These are phyloP conservation scores for Pleoardoris graminearum DNA, from an alignment of 2,329 filamentous ascomycete species.

Conservation along the genomic window DNA sequence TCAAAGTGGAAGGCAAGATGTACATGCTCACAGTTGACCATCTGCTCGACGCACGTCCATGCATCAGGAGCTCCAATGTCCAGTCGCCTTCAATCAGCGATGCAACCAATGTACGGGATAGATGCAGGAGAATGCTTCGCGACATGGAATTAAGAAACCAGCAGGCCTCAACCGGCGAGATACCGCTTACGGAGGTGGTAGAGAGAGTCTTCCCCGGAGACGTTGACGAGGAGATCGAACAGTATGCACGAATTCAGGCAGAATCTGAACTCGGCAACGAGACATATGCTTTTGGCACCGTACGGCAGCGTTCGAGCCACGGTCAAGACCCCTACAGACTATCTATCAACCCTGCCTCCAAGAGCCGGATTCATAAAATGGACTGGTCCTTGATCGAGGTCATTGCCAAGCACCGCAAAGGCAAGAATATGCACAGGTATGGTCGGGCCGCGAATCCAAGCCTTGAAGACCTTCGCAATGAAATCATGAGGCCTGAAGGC, in stretches of 20 bases:
- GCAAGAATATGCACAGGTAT: constrained; percentile 11
- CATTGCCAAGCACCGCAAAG: constrained; percentile 7
- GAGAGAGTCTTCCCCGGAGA: constrained; percentile 1
- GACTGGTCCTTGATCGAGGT: constrained; percentile 13
- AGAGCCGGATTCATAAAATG: constrained; percentile 4
- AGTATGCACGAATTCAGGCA: constrained; percentile 5
- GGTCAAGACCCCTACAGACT: not conserved
- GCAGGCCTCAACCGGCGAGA: constrained; percentile 2
- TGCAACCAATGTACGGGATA: not conserved
- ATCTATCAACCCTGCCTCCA: constrained; percentile 3
- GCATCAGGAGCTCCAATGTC: not conserved
- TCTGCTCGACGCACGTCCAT: constrained; percentile 4
- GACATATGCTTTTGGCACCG: not conserved
- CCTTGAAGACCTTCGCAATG: constrained; percentile 6
- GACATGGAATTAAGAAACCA: not conserved
- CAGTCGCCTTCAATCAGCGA: constrained; percentile 12
- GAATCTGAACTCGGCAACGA: not conserved
- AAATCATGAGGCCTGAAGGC: constrained; percentile 5
- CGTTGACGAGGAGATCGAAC: constrained; percentile 7
- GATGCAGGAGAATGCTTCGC: no score
- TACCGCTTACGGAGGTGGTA: constrained; percentile 1
- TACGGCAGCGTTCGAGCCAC: not conserved
- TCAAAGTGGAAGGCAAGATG: constrained; percentile 1
- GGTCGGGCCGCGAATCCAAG: not conserved
- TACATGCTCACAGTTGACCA: constrained; percentile 16